Evolutionary conservation across 768 basidiomycete genomes (phyloP).

Genomic region (Dioszegia aurantiaca): DNA sequence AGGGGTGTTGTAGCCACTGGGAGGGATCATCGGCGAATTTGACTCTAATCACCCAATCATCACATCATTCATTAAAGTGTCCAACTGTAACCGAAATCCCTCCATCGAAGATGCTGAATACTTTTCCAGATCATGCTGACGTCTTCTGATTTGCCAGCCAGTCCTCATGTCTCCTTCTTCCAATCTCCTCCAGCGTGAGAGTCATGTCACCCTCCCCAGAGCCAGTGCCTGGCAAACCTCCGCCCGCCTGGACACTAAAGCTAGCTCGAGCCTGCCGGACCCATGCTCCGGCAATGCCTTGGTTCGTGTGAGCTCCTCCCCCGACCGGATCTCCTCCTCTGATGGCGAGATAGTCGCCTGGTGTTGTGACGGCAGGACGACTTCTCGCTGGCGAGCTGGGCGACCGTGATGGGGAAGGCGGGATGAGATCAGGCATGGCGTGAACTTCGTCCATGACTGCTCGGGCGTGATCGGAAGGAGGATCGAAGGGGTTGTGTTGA

Average conservation of each 20-base stretch:
- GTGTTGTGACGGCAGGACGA: neutral
- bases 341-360: neutral
- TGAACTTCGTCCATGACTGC: neutral
- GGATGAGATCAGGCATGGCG: slow-evolving; percentile 8
- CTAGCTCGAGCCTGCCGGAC: neutral
- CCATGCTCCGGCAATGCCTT: neutral
- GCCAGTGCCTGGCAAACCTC: neutral
- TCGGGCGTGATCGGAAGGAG: neutral
- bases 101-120: neutral
- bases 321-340: neutral
- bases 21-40: too few relatives aligned
- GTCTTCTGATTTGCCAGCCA: slow-evolving; percentile 12
- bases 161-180: slow-evolving; percentile 35
- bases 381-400: neutral
- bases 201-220: neutral
- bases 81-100: too few relatives aligned
- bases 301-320: slow-evolving; percentile 2
- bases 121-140: neutral
- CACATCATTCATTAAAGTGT: too few relatives aligned
- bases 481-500: neutral
- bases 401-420: neutral
- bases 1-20: too few relatives aligned
- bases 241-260: neutral
- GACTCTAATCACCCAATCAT: too few relatives aligned
- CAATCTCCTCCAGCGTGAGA: slow-evolving; percentile 38